Conservation (phyloP, 768 basidiomycete genomes). For the Clathrus columnatus region DNA sequence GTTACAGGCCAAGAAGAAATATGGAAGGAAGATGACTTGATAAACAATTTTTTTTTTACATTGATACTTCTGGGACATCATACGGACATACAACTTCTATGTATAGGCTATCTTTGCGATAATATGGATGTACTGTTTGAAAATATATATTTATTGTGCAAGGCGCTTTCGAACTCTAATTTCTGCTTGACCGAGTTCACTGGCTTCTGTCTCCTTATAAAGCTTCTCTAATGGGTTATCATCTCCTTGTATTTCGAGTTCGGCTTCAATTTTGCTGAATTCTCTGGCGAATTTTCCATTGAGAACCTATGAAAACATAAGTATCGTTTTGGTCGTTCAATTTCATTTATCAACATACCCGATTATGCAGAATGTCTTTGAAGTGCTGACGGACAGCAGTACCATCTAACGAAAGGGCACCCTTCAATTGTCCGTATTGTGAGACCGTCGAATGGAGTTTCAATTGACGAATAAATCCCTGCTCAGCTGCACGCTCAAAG, state of each 20-base stretch:
- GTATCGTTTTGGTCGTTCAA: background rate
- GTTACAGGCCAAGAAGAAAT: constrained; percentile 40
- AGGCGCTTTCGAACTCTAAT: constrained; percentile 45
- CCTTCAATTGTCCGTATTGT: constrained; percentile 53
- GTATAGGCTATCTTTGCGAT: too few relatives aligned
- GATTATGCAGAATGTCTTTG: constrained; percentile 49
- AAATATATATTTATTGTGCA: constrained; percentile 15
- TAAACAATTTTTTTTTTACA: background rate
- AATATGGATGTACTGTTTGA: background rate
- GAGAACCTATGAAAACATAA: constrained; percentile 31
- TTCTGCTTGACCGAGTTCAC: constrained; percentile 51
- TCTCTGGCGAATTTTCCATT: constrained; percentile 50
- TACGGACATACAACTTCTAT: too few relatives aligned
- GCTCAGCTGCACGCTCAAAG: constrained; percentile 58
- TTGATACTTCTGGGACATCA: background rate
- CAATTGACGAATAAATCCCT: constrained; percentile 52
- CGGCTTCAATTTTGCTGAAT: constrained; percentile 47
- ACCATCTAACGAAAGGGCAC: constrained; percentile 48
- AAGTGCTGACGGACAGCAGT: constrained; percentile 41
- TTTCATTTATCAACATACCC: constrained; percentile 25
- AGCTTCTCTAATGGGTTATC: constrained; percentile 48
- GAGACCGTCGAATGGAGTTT: constrained; percentile 55
- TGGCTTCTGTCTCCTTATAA: constrained; percentile 41
- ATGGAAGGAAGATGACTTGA: constrained; percentile 6
- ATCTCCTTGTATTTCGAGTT: constrained; percentile 46